Evolutionary conservation across 2,329 filamentous ascomycete species (phyloP).

Genomic region (Phaeoacremonium minimum): DNA sequence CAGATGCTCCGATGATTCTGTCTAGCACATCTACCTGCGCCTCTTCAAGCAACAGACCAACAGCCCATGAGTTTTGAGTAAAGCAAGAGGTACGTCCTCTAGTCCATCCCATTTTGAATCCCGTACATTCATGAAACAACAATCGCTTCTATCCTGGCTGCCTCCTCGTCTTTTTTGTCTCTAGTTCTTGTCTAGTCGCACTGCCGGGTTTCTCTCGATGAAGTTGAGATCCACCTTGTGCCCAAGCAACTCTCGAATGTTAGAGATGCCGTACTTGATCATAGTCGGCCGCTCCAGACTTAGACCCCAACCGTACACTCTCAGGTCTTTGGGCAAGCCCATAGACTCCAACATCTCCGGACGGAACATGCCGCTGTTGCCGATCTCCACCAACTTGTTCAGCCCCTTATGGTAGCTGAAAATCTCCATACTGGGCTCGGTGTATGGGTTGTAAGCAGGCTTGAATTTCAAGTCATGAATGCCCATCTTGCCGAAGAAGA

Average conservation of each 20-base stretch:
- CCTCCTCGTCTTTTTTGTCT: too few relatives aligned
- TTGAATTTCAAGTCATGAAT: conserved; percentile 86
- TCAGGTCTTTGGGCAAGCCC: conserved; percentile 87
- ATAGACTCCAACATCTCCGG: conserved; percentile 96
- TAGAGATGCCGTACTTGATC: conserved; percentile 89
- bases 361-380: conserved; percentile 97
- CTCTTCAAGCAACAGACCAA: too few relatives aligned
- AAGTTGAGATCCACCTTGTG: conserved; percentile 95
- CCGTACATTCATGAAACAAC: too few relatives aligned
- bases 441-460: conserved; percentile 92
- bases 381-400: conserved; percentile 91
- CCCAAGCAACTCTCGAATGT: conserved; percentile 87
- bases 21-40: too few relatives aligned
- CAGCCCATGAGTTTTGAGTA: too few relatives aligned
- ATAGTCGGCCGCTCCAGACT: conserved; percentile 92
- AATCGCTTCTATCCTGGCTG: too few relatives aligned
- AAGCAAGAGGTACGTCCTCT: too few relatives aligned
- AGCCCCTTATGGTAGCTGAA: conserved; percentile 92
- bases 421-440: conserved; percentile 96
- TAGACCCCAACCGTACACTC: conserved; percentile 91
- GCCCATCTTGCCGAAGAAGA: conserved; percentile 96
- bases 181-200: not conserved
- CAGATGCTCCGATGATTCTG: too few relatives aligned
- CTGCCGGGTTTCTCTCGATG: conserved; percentile 82
- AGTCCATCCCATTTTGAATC: too few relatives aligned